Evolutionary conservation across 2,329 filamentous ascomycete genomes (phyloP).

Genomic region (Fusarium miscanthi): DNA sequence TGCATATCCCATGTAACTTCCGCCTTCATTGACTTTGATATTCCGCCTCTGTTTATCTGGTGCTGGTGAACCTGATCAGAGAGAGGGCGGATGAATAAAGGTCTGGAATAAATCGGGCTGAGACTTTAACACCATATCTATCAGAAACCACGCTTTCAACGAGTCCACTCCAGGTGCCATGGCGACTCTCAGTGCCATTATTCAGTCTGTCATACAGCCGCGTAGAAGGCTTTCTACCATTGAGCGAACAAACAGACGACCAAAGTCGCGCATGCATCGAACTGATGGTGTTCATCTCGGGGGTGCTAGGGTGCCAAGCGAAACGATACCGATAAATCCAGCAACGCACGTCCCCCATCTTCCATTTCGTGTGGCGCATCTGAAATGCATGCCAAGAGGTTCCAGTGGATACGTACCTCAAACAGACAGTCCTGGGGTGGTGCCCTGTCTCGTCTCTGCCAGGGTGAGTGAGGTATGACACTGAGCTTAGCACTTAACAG

Average conservation of each 20-base stretch:
- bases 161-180: background rate
- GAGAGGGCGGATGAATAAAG: background rate
- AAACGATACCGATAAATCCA: constrained; percentile 40
- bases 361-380: constrained; percentile 29
- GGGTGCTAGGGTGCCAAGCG: constrained; percentile 28
- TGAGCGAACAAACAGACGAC: constrained; percentile 3
- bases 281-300: constrained; percentile 36
- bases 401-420: constrained; percentile 24
- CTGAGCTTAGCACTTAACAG: constrained; percentile 16
- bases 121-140: background rate
- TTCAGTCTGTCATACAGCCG: background rate
- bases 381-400: constrained; percentile 28
- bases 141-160: background rate
- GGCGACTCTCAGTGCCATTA: background rate
- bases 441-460: constrained; percentile 4
- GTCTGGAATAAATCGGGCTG: constrained; percentile 1
- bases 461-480: constrained; percentile 21
- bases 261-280: constrained; percentile 36
- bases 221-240: background rate
- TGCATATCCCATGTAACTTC: background rate
- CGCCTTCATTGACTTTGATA: background rate
- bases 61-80: constrained; percentile 6
- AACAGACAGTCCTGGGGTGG: background rate
- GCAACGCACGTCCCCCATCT: constrained; percentile 32
- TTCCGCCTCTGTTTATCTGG: constrained; percentile 4